Evolutionary conservation across 495 filamentous ascomycete species (phyloP), one percentile per base, ranked within the genome.

Genomic region (Trichoderma orchidacearum): DNA sequence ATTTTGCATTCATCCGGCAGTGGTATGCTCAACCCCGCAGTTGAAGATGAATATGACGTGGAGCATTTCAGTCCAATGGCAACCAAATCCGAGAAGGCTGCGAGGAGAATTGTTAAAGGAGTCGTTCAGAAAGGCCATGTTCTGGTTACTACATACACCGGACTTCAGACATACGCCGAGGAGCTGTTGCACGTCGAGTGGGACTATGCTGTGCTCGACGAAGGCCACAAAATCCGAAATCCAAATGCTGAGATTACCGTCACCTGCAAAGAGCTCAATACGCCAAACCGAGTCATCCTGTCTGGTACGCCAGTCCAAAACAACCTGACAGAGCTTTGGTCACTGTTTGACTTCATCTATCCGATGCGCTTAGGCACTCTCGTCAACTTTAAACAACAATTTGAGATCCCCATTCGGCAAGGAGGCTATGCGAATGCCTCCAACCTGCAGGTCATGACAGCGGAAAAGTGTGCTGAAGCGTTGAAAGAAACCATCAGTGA

Each of bases 251-350:
- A 81, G 0, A 90, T 96, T 56, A 95, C 93, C 0, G 86, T 96
- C 51, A 85, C 87, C 62, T 95, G 87, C 77, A 97, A 97, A 65
- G 87, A 94, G 62, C 75, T 98, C 13, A 77, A 83, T 30, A 97
- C 93, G 6, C 76, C 83, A 3, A 91, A 97, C 65, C 84, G 93
- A 27, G 75, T 97, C 53, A 97, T 98, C 58, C 75, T 97, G 5
- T 96, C 93, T 0, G 93, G 93, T 7, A 98, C 93, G 0, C 93
- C 93, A 1, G 95, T 98, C 63, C 93, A 98, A 67, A 98, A 98
- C 70, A 98, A 97, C 66, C 85, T 98, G 18, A 77, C 96, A 7
- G 93, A 98, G 64, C 76, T 98, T n/a, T 98, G 93, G 93, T 97
- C 94, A 0, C 80, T 98, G 6, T 96, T 97, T 63, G 93, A 98